Percentiles rank a stretch among this genome's conserved stretches.
phyloP scores from a whole-genome alignment of 148 eudicot species.

The Fallopia convolvulus region DNA sequence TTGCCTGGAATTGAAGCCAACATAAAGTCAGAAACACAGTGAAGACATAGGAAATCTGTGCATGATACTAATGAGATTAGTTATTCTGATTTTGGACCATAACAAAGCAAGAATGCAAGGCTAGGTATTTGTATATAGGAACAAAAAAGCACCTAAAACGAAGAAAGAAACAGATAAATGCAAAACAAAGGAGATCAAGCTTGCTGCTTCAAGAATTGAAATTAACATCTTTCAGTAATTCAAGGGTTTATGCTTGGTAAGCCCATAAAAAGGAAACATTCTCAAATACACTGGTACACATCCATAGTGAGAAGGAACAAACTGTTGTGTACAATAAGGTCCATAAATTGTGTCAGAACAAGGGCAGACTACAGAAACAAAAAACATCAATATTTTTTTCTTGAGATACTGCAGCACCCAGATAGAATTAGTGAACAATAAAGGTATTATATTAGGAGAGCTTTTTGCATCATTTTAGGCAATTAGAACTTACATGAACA shows the following conservation, averaged over 20 bases:
- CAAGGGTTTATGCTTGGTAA: neutral
- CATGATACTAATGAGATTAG: neutral
- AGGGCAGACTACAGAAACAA: neutral
- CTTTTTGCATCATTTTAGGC: neutral
- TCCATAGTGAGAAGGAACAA: neutral
- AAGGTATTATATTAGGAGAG: neutral
- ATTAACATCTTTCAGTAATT: neutral
- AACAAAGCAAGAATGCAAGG: neutral
- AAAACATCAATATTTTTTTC: neutral
- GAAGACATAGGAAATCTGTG: neutral
- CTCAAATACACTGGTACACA: neutral
- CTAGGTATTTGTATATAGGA: neutral
- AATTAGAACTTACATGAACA: neutral
- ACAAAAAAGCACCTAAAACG: neutral
- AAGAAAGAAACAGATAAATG: neutral
- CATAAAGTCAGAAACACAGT: neutral
- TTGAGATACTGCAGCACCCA: neutral
- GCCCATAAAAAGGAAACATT: neutral
- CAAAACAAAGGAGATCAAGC: neutral
- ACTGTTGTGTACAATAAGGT: neutral
- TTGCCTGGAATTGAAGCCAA: constrained; percentile 28
- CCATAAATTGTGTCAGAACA: neutral
- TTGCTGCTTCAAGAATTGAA: neutral
- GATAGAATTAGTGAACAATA: neutral
- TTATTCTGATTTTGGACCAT: neutral